Evolutionary conservation across 768 basidiomycete species (phyloP).

Genomic region (Thelephora ganbajun): DNA sequence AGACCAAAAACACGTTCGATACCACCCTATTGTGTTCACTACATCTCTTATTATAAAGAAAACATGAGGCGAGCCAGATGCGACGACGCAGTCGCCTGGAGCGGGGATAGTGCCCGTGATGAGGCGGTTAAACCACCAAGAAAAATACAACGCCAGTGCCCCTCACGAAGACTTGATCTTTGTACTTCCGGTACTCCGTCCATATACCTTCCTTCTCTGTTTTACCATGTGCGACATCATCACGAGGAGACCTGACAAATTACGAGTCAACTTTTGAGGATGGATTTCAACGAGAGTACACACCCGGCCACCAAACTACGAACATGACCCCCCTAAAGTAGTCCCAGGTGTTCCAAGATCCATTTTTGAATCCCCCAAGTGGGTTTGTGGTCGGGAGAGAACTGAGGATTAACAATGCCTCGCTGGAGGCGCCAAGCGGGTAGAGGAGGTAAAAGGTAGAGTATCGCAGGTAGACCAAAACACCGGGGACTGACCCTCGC

Average conservation of each 20-base stretch:
- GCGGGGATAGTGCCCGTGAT: too few relatives aligned
- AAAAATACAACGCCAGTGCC: too few relatives aligned
- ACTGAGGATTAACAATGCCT: slow-evolving; percentile 71
- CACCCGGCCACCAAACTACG: slow-evolving; percentile 83
- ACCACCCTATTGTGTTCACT: too few relatives aligned
- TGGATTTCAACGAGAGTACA: slow-evolving; percentile 14
- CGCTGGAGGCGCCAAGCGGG: slow-evolving; percentile 82
- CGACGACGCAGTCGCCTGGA: too few relatives aligned
- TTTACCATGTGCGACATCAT: slow-evolving; percentile 48
- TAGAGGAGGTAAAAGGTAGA: slow-evolving; percentile 92
- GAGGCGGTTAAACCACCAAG: too few relatives aligned
- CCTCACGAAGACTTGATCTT: too few relatives aligned
- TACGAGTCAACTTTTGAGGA: slow-evolving; percentile 1
- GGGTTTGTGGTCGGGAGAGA: slow-evolving; percentile 41
- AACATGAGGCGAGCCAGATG: too few relatives aligned
- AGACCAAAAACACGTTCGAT: too few relatives aligned
- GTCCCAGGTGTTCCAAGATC: slow-evolving; percentile 38
- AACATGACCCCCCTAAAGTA: slow-evolving; percentile 49
- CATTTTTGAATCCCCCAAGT: slow-evolving; percentile 26
- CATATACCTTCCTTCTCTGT: slow-evolving; percentile 41
- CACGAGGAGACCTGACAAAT: slow-evolving; percentile 29
- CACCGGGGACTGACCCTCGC: slow-evolving; percentile 26
- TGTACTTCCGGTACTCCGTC: slow-evolving; percentile 6
- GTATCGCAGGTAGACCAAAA: slow-evolving; percentile 68
- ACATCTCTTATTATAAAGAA: too few relatives aligned